These are phyloP conservation scores for Trichocladium antarcticum DNA, from an alignment of 495 filamentous ascomycete genomes.

Conservation along the genomic window DNA sequence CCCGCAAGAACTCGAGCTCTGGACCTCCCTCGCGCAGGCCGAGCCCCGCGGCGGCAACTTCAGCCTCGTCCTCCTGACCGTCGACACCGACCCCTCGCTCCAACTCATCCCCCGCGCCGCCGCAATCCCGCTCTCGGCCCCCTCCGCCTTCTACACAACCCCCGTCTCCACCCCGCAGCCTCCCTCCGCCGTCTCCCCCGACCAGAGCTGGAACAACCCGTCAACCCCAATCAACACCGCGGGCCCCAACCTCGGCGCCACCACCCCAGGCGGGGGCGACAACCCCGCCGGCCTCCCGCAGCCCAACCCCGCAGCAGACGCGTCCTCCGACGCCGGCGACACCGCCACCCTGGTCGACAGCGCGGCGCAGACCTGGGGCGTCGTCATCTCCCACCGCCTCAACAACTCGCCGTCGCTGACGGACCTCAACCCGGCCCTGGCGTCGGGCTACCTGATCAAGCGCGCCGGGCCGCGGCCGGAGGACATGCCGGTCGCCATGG, in stretches of 20 bases:
- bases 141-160: constrained; percentile 38
- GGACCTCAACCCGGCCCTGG: constrained; percentile 53
- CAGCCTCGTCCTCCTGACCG: constrained; percentile 50
- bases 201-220: constrained; percentile 38
- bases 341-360: constrained; percentile 62
- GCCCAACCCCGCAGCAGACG: constrained; percentile 27
- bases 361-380: constrained; percentile 71
- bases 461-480: constrained; percentile 50
- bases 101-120: constrained; percentile 46
- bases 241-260: constrained; percentile 6
- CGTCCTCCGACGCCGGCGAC: constrained; percentile 51
- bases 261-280: neutral
- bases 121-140: constrained; percentile 31
- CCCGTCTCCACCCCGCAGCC: constrained; percentile 49
- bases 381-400: constrained; percentile 60
- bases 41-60: constrained; percentile 37
- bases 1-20: constrained; percentile 58
- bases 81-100: constrained; percentile 56
- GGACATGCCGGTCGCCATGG: constrained; percentile 53
- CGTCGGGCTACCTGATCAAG: constrained; percentile 68
- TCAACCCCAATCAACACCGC: constrained; percentile 43
- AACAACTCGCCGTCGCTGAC: constrained; percentile 53
- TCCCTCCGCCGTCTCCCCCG: constrained; percentile 41
- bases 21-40: constrained; percentile 36
- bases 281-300: constrained; percentile 1